phyloP scores from a whole-genome alignment of 148 eudicot species.

The Talinum fruticosum region DNA sequence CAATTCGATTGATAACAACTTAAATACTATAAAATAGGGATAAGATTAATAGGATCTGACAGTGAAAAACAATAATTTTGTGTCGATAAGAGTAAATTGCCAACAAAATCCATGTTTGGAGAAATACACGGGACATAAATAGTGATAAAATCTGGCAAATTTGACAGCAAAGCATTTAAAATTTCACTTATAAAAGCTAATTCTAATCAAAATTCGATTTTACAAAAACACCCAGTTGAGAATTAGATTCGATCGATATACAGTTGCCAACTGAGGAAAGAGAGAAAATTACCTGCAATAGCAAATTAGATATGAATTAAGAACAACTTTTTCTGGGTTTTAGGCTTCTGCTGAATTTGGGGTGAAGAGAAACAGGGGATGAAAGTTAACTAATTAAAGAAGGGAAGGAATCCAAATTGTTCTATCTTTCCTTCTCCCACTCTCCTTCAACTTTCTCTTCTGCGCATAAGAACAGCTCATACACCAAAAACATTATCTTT shows the following conservation, averaged over 20 bases:
- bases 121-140: neutral
- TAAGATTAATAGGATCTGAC: neutral
- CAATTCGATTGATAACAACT: neutral
- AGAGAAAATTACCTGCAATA: slow-evolving; percentile 1
- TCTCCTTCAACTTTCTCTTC: slow-evolving; percentile 13
- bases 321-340: neutral
- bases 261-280: neutral
- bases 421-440: slow-evolving; percentile 16
- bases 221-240: neutral
- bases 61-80: neutral
- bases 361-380: neutral
- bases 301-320: neutral
- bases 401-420: neutral
- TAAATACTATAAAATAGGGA: neutral
- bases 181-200: neutral
- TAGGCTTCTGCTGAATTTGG: neutral
- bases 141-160: neutral
- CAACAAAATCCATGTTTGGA: neutral
- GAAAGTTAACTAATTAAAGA: neutral
- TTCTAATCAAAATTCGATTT: neutral
- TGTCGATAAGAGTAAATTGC: neutral
- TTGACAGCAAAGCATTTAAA: neutral
- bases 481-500: neutral
- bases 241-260: neutral
- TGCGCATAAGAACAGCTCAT: neutral